Conservation (phyloP, 1,284 basidiomycete genomes). For the Schizophyllum amplum region DNA sequence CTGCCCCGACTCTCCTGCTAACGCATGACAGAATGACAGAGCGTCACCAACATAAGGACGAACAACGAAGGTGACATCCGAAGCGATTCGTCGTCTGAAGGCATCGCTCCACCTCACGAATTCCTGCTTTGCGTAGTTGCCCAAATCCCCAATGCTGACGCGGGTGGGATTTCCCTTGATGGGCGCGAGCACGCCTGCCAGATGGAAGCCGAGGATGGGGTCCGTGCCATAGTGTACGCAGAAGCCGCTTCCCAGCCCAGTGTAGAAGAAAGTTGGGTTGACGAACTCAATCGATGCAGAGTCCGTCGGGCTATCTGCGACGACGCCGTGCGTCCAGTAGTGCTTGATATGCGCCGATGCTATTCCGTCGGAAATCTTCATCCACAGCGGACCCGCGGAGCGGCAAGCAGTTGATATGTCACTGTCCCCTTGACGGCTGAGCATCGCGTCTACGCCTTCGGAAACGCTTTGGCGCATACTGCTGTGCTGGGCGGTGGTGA, state of each 20-base stretch:
- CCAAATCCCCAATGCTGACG: slow-evolving; percentile 14
- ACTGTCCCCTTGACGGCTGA: background rate
- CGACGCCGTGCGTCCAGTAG: slow-evolving; percentile 38
- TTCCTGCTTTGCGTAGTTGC: slow-evolving; percentile 20
- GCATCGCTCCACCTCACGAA: slow-evolving; percentile 29
- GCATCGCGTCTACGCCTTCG: background rate
- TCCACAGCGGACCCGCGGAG: slow-evolving; percentile 30
- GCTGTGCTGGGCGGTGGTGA: slow-evolving; percentile 15
- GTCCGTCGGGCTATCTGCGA: slow-evolving; percentile 20
- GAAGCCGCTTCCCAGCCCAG: slow-evolving; percentile 27
- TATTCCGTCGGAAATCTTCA: slow-evolving; percentile 12
- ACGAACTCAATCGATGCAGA: slow-evolving; percentile 22
- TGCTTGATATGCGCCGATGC: slow-evolving; percentile 17
- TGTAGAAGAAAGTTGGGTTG: slow-evolving; percentile 44
- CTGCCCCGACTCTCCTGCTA: background rate
- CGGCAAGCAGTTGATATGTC: slow-evolving; percentile 17
- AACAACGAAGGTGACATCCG: slow-evolving; percentile 12
- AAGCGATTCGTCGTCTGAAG: slow-evolving; percentile 15
- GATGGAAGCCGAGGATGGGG: slow-evolving; percentile 38
- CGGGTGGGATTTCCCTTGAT: slow-evolving; percentile 3
- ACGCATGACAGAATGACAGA: slow-evolving; percentile 18
- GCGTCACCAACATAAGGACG: slow-evolving; percentile 27
- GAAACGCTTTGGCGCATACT: background rate
- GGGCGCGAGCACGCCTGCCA: slow-evolving; percentile 25
- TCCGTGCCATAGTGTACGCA: slow-evolving; percentile 35